Evolutionary conservation across 2,329 filamentous ascomycete species (phyloP).

Genomic region (Neopestalotiopsis clavispora): DNA sequence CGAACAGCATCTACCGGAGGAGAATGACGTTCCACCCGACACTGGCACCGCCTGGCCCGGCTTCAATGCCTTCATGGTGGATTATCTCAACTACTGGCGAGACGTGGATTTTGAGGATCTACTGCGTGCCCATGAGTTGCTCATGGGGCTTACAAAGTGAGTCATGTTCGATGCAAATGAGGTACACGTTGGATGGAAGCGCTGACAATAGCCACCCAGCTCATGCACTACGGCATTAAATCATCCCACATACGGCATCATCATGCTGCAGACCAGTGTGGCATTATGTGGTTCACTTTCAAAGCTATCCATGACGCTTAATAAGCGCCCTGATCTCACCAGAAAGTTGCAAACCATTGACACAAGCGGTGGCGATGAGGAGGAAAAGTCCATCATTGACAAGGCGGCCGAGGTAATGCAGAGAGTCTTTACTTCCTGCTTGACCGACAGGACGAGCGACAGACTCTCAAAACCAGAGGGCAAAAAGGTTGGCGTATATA

Average conservation of each 20-base stretch:
- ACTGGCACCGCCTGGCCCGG: conserved; percentile 74
- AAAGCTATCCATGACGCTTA: conserved; percentile 82
- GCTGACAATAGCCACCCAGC: conserved; percentile 47
- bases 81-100: conserved; percentile 81
- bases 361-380: conserved; percentile 69
- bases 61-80: conserved; percentile 78
- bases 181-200: neutral
- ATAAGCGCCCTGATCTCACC: conserved; percentile 79
- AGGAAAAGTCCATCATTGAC: conserved; percentile 81
- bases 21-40: conserved; percentile 67
- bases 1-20: conserved; percentile 66
- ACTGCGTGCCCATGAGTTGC: conserved; percentile 73
- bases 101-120: conserved; percentile 80
- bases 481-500: conserved; percentile 87
- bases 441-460: conserved; percentile 77
- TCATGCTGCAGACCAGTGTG: conserved; percentile 84
- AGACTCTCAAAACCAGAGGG: conserved; percentile 75
- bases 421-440: conserved; percentile 87
- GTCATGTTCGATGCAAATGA: conserved; percentile 33
- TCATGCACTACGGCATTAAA: conserved; percentile 83
- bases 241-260: conserved; percentile 77
- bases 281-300: conserved; percentile 81
- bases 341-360: conserved; percentile 61
- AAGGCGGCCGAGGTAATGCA: conserved; percentile 87
- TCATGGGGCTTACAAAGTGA: conserved; percentile 78